Percentiles rank a stretch among this genome's conserved stretches.
Conservation (phyloP, 768 basidiomycete species). For the Nidularia sp. region DNA sequence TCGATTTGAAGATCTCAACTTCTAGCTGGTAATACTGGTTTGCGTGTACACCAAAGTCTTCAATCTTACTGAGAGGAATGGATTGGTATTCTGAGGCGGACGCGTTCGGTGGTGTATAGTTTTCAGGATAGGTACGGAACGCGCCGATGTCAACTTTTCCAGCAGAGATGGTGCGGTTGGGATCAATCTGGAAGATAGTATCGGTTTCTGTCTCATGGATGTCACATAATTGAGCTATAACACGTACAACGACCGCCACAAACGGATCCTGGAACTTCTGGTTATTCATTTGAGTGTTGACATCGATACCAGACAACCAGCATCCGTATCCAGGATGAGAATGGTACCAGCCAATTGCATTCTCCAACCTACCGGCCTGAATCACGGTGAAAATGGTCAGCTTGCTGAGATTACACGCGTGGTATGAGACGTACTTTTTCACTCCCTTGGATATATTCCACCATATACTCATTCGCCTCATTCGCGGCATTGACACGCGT, state of each 20-base stretch:
- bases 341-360: constrained; percentile 96
- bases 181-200: constrained; percentile 69
- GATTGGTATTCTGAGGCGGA: constrained; percentile 87
- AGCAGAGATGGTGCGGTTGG: constrained; percentile 96
- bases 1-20: constrained; percentile 92
- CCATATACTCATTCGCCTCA: constrained; percentile 99
- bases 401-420: neutral
- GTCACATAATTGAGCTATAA: neutral
- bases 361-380: constrained; percentile 80
- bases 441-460: constrained; percentile 80
- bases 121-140: constrained; percentile 95
- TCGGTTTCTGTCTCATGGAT: neutral
- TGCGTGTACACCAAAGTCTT: constrained; percentile 98
- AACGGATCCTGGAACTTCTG: constrained; percentile 96
- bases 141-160: constrained; percentile 99
- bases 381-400: neutral
- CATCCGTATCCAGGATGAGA: constrained; percentile 99
- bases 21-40: constrained; percentile 94
- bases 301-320: constrained; percentile 99
- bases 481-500: constrained; percentile 95
- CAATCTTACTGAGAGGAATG: constrained; percentile 94
- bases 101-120: constrained; percentile 78
- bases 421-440: constrained; percentile 53
- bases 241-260: constrained; percentile 88
- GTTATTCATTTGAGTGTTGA: constrained; percentile 93